Base-by-base conservation (phyloP, 2,329 filamentous ascomycete species). In the Colletotrichum tropicicola region DNA sequence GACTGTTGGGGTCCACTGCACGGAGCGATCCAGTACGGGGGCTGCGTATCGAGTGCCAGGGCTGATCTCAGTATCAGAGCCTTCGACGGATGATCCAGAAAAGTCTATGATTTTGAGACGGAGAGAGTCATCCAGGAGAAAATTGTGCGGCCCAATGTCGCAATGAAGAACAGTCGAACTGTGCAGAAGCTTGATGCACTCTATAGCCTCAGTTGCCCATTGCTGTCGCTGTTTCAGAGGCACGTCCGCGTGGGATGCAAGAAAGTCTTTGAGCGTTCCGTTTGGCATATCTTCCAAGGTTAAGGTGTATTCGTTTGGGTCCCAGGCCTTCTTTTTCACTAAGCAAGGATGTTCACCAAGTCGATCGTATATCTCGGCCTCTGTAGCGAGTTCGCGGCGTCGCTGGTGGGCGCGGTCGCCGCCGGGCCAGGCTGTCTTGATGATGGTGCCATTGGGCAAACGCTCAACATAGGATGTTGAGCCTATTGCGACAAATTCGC, bases 71-170 rank as follows among this genome's bases (percentile, higher is more conserved):
- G 54, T 49, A 32, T 10, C 10, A 28, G 44, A 57, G n/a, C 43
- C 43, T 6, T 57, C 32, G 9, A 44, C 9, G 28, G 41, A 48
- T 25, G 51, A 61, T 2, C 51, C 43, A 12, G 41, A 54, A 15
- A 61, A 61, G 43, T 61, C 43, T 32, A 53, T 55, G 51, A 61
- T 61, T 47, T 49, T 61, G 15, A 61, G 48, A 28, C 35, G n/a
- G 7, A 47, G 48, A 25, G 32, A 7, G 6, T 39, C 25, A 21
- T 61, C 58, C 10, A 61, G 13, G 9, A 61, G 58, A 25, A 61
- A 41, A 32, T 61, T 55, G 17, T 61, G 32, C 13, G 37, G 56
- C 10, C 48, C 28, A 21, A 57, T 28, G 5, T 57, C 44, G 44
- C 30, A 57, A 30, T 57, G 43, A 30, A 41, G 4, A 2, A 57